phyloP scores from a whole-genome alignment of 208 protist genomes.

The Leishmania lainsoni region DNA sequence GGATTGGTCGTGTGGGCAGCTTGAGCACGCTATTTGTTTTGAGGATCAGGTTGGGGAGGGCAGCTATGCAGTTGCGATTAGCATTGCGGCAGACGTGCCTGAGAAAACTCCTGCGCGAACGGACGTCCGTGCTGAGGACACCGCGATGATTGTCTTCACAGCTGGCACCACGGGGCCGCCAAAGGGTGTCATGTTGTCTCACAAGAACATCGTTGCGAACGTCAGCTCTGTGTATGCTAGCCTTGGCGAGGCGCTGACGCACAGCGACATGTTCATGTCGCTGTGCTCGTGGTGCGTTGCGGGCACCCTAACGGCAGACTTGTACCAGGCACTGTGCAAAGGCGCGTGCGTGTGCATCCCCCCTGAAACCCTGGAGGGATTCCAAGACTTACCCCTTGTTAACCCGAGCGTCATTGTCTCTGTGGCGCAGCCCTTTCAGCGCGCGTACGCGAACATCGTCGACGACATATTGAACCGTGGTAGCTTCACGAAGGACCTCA shows the following conservation, averaged over 20 bases:
- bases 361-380: constrained; percentile 86
- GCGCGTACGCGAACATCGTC: constrained; percentile 88
- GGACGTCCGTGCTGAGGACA: constrained; percentile 83
- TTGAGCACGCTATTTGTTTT: constrained; percentile 89
- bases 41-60: constrained; percentile 84
- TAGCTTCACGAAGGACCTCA: constrained; percentile 79
- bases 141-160: constrained; percentile 93
- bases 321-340: constrained; percentile 90
- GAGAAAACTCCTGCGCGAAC: constrained; percentile 66
- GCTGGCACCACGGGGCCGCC: constrained; percentile 91
- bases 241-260: constrained; percentile 81
- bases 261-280: constrained; percentile 91
- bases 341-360: constrained; percentile 86
- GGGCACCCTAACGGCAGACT: constrained; percentile 71
- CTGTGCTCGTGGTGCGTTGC: constrained; percentile 92
- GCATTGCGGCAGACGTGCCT: constrained; percentile 74
- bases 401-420: constrained; percentile 88
- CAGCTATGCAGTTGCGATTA: constrained; percentile 89
- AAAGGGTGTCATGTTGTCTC: constrained; percentile 95
- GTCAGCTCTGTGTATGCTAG: constrained; percentile 84
- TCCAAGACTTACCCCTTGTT: constrained; percentile 85
- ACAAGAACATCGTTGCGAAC: constrained; percentile 92
- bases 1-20: constrained; percentile 75
- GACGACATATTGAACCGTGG: constrained; percentile 89
- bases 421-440: constrained; percentile 84